A percentile compares a stretch with the other conserved stretches of the same genome.
These are phyloP conservation scores for Rhizoctonia solani DNA, from an alignment of 1,284 basidiomycete species.

Conservation along the genomic window DNA sequence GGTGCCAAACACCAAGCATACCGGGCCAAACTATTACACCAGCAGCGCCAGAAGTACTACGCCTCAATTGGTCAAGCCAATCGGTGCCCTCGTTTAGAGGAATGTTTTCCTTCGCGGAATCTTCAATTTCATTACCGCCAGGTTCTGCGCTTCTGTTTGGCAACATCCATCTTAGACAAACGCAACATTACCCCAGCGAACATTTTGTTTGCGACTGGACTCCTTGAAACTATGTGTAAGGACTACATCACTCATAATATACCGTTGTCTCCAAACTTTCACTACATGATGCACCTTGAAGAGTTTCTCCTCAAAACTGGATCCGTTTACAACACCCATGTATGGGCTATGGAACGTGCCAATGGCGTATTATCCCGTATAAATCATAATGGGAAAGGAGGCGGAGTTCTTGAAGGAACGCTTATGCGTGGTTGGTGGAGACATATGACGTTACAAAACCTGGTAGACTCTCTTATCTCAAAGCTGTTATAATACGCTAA, in stretches of 20 bases:
- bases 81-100: background rate
- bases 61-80: slow-evolving; percentile 8
- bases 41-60: background rate
- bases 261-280: slow-evolving; percentile 3
- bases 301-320: slow-evolving; percentile 6
- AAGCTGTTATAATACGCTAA: background rate
- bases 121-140: background rate
- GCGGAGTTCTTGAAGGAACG: slow-evolving; percentile 6
- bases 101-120: background rate
- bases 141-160: slow-evolving; percentile 5
- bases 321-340: slow-evolving; percentile 7
- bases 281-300: slow-evolving; percentile 18
- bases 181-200: background rate
- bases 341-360: slow-evolving; percentile 12
- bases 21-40: slow-evolving; percentile 7
- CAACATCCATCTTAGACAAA: background rate
- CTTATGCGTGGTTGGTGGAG: slow-evolving; percentile 23
- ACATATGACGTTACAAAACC: background rate
- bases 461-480: background rate
- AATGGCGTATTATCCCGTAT: background rate
- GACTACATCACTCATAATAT: background rate
- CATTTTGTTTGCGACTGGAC: background rate
- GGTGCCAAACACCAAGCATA: background rate
- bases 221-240: slow-evolving; percentile 1
- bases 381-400: background rate